Evolutionary conservation across 768 basidiomycete species (phyloP), one percentile per base, ranked within the genome.

Genomic region (Omphalotus guepiniiformis): DNA sequence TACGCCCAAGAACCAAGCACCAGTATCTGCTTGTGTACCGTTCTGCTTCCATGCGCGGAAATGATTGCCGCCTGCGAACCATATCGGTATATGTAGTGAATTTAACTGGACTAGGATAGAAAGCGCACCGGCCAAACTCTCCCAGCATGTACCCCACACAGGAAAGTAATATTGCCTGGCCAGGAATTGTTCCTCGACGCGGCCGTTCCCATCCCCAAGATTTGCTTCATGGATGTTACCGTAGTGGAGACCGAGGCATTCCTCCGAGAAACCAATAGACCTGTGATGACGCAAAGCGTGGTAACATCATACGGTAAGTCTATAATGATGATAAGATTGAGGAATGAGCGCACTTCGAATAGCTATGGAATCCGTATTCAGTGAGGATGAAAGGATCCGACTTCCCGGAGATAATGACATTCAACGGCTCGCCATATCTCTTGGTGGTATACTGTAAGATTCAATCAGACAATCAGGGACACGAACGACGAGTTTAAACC

Each of bases 31-130:
- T 15, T 69, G 58, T 0, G 85, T 82, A 3, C 88, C 90, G 54
- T 91, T 89, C 72, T 93, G 90, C 58, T 80, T 82, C 90, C 90
- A 93, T 6, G 88, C 88, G 40, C 90, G 77, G 58, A 88, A 93
- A 59, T 93, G 92, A 48, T 93, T 83, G 2, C 90, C 91, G n/a
- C 89, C 89, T 75, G 58, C 6, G 23, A n/a, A 29, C 22, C 29
- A 6, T n/a, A 13, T 41, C 26, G 11, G 29, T 26, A 18, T 13
- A 50, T 37, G 47, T 18, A 44, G 23, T 15, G 42, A 6, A 29
- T n/a, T 18, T n/a, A n/a, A 6, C 4, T 8, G 21, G 37, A 18
- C 8, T 2, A 30, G 16, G 26, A 6, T 3, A 15, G 16, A 23
- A 18, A 25, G 51, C 63, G 44, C 41, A 74, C 84, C 84, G 53